Base-by-base conservation (phyloP, 2,329 filamentous ascomycete species). In the Claviceps pazoutovae region DNA sequence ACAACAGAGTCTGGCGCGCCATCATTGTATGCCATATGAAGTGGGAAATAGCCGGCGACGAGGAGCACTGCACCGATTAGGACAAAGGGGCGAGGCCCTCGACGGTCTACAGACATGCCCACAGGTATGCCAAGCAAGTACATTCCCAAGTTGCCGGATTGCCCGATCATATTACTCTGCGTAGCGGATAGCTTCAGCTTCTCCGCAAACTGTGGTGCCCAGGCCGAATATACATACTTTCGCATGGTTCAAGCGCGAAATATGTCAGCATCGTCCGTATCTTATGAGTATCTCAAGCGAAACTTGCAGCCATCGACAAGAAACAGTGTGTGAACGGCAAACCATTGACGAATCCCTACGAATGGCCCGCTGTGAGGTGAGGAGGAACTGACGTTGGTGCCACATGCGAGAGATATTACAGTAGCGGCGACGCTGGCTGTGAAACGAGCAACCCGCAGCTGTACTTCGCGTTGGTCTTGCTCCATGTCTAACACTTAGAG, bases 151-250 rank as follows among this genome's bases (percentile, higher is more conserved):
- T 91, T 91, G n/a, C 82, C 86, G 46, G 80, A 78, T n/a, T 86
- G 75, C 44, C 86, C 90, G 63, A 98, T 90, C 58, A 97, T 69
- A 68, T 98, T 97, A 68, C 82, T 89, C 67, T 96, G 78, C 2
- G 91, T 97, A n/a, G 93, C 85, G 14, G 89, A 89, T 55, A 97
- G 79, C 64, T 85, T 82, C 60, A 98, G 75, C 59, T 80, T 83
- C 62, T 94, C 83, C 48, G 90, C 89, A 64, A 96, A 96, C 69
- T 96, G 90, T 19, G 93, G 93, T 14, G 88, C 89, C 90, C 93
- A 98, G 68, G 91, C 91, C 51, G 89, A 96, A 70, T 96, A 98
- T 64, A 90, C 91, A 79, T 98, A 97, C 88, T 96, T 63, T 48
- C 50, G 30, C 17, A 50, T 14, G 50, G 13, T 44, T 59, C 56